phyloP scores from a whole-genome alignment of 1,284 basidiomycete species.

The Phellinidium pouzarii region DNA sequence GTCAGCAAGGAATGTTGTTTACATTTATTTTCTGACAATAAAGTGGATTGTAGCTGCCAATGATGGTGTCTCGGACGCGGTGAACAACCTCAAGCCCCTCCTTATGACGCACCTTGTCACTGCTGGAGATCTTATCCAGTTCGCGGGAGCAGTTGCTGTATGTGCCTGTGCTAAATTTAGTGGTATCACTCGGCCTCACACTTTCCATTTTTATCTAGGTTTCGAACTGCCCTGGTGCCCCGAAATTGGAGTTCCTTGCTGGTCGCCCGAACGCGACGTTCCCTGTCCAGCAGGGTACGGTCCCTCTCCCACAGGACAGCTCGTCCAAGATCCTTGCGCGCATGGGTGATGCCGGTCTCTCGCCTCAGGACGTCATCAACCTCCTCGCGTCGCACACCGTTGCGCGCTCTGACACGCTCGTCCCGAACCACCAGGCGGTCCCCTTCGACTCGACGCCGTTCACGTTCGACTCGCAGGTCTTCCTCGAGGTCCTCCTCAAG shows the following conservation, averaged over 20 bases:
- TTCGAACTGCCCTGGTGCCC: constrained; percentile 27
- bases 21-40: background rate
- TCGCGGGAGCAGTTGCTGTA: constrained; percentile 27
- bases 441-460: constrained; percentile 23
- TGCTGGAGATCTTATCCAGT: constrained; percentile 28
- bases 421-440: constrained; percentile 13
- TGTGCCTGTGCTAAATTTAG: background rate
- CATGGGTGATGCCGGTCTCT: constrained; percentile 24
- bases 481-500: constrained; percentile 22
- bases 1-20: background rate
- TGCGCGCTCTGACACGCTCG: constrained; percentile 21
- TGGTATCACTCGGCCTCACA: background rate
- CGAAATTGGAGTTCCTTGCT: constrained; percentile 24
- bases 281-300: constrained; percentile 23
- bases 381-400: constrained; percentile 22
- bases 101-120: constrained; percentile 24
- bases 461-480: constrained; percentile 22
- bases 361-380: constrained; percentile 26
- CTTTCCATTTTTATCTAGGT: constrained; percentile 1
- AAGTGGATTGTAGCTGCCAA: constrained; percentile 21
- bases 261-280: constrained; percentile 21
- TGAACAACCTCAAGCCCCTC: constrained; percentile 25
- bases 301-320: constrained; percentile 26
- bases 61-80: constrained; percentile 26
- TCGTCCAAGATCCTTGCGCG: constrained; percentile 26